A percentile compares a stretch with the other conserved stretches of the same genome.
Evolutionary conservation across 1,139 yeast species (phyloP).

Genomic region (Taphrina pruni): DNA sequence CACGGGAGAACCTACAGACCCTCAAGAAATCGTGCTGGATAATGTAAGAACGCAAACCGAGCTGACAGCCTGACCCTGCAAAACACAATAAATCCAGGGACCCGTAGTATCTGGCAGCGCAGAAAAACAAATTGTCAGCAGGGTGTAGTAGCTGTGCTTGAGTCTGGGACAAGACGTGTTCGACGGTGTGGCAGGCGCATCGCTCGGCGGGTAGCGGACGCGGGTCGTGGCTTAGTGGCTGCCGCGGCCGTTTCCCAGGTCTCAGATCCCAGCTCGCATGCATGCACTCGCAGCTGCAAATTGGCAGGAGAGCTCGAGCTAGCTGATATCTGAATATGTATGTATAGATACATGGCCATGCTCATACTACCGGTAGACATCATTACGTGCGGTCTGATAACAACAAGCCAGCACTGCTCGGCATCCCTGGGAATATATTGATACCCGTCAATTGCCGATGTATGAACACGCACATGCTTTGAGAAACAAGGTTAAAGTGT

Average conservation of each 20-base stretch:
- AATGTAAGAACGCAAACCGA: too few species aligned
- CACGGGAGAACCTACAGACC: neutral
- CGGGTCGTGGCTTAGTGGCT: slow-evolving; percentile 10
- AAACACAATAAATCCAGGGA: too few species aligned
- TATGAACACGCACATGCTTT: neutral
- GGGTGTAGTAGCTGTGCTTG: neutral
- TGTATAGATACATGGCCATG: too few species aligned
- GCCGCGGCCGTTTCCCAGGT: neutral
- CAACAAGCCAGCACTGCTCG: too few species aligned
- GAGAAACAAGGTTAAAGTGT: slow-evolving; percentile 2
- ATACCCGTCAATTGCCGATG: neutral
- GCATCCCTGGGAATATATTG: too few species aligned
- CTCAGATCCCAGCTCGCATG: neutral
- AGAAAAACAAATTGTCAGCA: neutral
- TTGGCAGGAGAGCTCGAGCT: neutral
- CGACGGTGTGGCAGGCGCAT: neutral
- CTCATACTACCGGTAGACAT: too few species aligned
- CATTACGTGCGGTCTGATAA: too few species aligned
- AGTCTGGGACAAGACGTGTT: slow-evolving; percentile 11
- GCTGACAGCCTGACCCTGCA: too few species aligned
- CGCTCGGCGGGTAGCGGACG: slow-evolving; percentile 1
- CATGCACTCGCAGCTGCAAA: neutral
- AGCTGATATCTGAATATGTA: too few species aligned
- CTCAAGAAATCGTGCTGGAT: too few species aligned
- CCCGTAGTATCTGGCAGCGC: neutral